Evolutionary conservation across 495 filamentous ascomycete genomes (phyloP).

Genomic region (Penicillium argentinense): DNA sequence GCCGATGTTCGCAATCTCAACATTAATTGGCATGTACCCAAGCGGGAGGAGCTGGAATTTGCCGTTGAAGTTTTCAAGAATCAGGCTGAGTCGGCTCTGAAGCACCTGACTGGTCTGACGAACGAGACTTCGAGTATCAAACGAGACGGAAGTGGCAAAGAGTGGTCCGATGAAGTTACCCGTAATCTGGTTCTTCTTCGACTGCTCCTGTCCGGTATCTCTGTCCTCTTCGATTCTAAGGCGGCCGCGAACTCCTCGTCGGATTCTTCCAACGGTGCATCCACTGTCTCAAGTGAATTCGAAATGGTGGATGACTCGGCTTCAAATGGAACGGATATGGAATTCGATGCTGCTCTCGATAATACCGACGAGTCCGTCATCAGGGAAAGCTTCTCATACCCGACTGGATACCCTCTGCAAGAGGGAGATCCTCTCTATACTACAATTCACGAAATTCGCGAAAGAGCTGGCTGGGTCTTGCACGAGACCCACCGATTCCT

Average conservation of each 20-base stretch:
- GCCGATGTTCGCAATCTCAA: slow-evolving; percentile 70
- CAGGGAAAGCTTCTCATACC: slow-evolving; percentile 78
- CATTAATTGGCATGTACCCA: slow-evolving; percentile 89
- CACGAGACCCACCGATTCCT: slow-evolving; percentile 85
- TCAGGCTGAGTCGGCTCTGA: slow-evolving; percentile 67
- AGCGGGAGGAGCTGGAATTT: slow-evolving; percentile 76
- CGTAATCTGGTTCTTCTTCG: slow-evolving; percentile 83
- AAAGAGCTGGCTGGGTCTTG: slow-evolving; percentile 73
- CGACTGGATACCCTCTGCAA: slow-evolving; percentile 78
- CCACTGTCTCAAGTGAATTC: slow-evolving; percentile 33
- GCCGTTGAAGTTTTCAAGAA: slow-evolving; percentile 84
- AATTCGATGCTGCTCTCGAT: slow-evolving; percentile 61
- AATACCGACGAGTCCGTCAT: slow-evolving; percentile 81
- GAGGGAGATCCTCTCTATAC: slow-evolving; percentile 63
- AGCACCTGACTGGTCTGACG: slow-evolving; percentile 70
- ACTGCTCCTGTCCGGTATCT: slow-evolving; percentile 82
- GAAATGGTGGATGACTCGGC: slow-evolving; percentile 39
- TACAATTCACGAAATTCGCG: slow-evolving; percentile 76
- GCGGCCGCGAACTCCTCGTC: slow-evolving; percentile 52
- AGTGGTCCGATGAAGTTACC: slow-evolving; percentile 96
- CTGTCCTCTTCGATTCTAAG: slow-evolving; percentile 81
- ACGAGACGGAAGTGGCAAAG: slow-evolving; percentile 91
- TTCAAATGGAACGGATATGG: slow-evolving; percentile 51
- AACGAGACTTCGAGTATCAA: slow-evolving; percentile 81
- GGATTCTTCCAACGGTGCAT: slow-evolving; percentile 17